phyloP scores from a whole-genome alignment of 1,284 basidiomycete species.

The Apiotrichum gracile region DNA sequence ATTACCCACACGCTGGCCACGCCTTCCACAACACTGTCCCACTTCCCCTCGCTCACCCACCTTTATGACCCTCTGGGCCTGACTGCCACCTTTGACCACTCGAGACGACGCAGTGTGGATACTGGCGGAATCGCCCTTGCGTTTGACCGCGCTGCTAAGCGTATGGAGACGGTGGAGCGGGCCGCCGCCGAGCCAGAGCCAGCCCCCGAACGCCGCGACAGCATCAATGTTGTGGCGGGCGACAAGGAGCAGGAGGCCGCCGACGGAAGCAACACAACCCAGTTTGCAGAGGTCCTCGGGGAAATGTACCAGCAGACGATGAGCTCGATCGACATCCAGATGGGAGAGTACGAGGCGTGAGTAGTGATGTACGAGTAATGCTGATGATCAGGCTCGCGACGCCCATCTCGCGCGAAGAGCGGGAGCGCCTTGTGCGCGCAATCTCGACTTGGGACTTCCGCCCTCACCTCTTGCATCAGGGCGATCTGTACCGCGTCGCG shows the following conservation, averaged over 20 bases:
- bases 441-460: conserved; percentile 81
- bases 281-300: conserved; percentile 68
- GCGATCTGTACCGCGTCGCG: conserved; percentile 72
- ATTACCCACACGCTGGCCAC: neutral
- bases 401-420: conserved; percentile 41
- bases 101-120: conserved; percentile 68
- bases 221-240: conserved; percentile 11
- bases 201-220: neutral
- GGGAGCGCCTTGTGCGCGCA: conserved; percentile 53
- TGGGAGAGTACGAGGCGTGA: conserved; percentile 43
- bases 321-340: conserved; percentile 58
- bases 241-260: conserved; percentile 42
- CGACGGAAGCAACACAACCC: conserved; percentile 50
- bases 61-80: neutral
- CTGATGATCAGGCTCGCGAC: conserved; percentile 41
- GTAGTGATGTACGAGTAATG: too few relatives aligned
- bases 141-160: conserved; percentile 51
- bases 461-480: conserved; percentile 69
- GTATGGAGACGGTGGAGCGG: neutral
- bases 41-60: neutral
- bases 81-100: neutral
- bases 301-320: conserved; percentile 75
- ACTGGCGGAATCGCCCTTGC: conserved; percentile 75
- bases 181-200: conserved; percentile 9
- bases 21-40: neutral